A percentile compares a stretch with the other conserved stretches of the same genome.
phyloP scores from a whole-genome alignment of 495 filamentous ascomycete species.

The Aspergillus nanangensis region DNA sequence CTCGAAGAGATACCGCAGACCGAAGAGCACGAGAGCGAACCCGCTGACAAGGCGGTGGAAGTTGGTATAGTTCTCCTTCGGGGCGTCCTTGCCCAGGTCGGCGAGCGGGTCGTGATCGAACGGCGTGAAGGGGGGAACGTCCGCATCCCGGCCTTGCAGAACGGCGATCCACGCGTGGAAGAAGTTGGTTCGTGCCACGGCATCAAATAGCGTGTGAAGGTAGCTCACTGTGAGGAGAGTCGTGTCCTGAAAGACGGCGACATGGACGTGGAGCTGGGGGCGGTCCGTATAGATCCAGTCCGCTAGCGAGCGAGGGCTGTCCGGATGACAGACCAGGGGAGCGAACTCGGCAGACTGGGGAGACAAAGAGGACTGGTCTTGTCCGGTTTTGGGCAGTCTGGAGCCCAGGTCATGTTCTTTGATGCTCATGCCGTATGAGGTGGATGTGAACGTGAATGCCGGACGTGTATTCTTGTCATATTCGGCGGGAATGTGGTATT shows the following conservation, averaged over 20 bases:
- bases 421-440: slow-evolving; percentile 17
- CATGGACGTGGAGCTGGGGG: slow-evolving; percentile 43
- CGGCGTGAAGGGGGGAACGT: slow-evolving; percentile 5
- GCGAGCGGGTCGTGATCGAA: slow-evolving; percentile 7
- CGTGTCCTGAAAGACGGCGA: slow-evolving; percentile 40
- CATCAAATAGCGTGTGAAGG: slow-evolving; percentile 43
- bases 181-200: slow-evolving; percentile 24
- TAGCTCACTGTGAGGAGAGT: slow-evolving; percentile 41
- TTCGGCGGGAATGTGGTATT: slow-evolving; percentile 37
- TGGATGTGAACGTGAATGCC: slow-evolving; percentile 26
- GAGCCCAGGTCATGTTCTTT: slow-evolving; percentile 25
- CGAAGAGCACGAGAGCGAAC: no score
- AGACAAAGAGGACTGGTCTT: slow-evolving; percentile 9
- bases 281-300: slow-evolving; percentile 41
- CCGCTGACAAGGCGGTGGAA: slow-evolving; percentile 20
- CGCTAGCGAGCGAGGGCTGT: slow-evolving; percentile 16
- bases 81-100: neutral
- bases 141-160: slow-evolving; percentile 10
- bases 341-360: slow-evolving; percentile 17
- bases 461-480: slow-evolving; percentile 28
- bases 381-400: slow-evolving; percentile 20
- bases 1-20: no score
- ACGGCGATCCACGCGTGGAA: slow-evolving; percentile 15
- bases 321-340: slow-evolving; percentile 13
- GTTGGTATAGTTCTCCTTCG: slow-evolving; percentile 13